Base-by-base conservation (phyloP, 2,329 filamentous ascomycete species). In the Aspergillus sergii region DNA sequence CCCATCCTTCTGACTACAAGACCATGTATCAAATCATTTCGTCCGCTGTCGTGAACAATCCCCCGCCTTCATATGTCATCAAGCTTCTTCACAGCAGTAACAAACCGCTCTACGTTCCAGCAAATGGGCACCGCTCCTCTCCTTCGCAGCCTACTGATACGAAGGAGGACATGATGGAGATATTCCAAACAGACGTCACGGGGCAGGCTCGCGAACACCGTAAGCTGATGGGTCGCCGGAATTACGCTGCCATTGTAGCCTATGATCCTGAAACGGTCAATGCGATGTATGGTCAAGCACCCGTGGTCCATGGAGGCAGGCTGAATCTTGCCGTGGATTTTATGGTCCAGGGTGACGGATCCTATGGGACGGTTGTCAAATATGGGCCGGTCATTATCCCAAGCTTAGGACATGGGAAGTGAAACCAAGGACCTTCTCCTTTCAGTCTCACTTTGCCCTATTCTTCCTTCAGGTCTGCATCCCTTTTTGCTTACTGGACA, bases 111-210 rank as follows among this genome's bases (percentile, higher is more conserved):
- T 99, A 97, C 77, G 85, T 99, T 60, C 95, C 95, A 0, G 85
- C 87, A 60, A 99, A 99, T 78, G 94, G 94, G n/a, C 86, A 89
- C 69, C 83, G 87, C 67, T 86, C 83, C 64, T 84, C 85, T 1
- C 88, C 93, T 61, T 86, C 87, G 10, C 72, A 78, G 68, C 89
- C 91, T 1, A 90, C 89, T 1, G 95, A 99, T 76, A 99, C 95
- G 54, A 98, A 99, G 79, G 95, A 99, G 78, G 95, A 99, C 80
- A 99, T 99, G 95, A 96, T 99, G 91, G 95, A 99, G 82, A 96
- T 99, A 69, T 99, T 99, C 85, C 93, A 95, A 72, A 92, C 90
- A 9, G 95, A 99, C 71, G 93, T 95, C 19, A 92, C 90, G 59
- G 94, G 95, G n/a, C 83, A 88, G 41, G 84, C 89, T 0, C 86